phyloP scores from a whole-genome alignment of 1,284 basidiomycete species.

The Somion occarium region DNA sequence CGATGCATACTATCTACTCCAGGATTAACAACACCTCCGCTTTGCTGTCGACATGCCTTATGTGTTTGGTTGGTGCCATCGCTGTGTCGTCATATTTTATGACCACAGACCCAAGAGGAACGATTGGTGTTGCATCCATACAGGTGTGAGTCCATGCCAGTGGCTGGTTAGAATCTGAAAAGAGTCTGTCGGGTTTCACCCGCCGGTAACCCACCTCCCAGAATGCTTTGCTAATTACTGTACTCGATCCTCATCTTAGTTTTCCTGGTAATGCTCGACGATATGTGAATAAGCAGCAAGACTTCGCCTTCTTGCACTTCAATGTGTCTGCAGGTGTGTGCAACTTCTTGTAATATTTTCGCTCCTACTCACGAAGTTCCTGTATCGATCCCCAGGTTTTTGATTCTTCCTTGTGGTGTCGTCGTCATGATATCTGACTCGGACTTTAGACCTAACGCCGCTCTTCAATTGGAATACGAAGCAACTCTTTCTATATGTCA shows the following conservation, averaged over 20 bases:
- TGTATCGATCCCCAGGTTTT: constrained; percentile 2
- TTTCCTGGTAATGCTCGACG: constrained; percentile 51
- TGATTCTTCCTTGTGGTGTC: constrained; percentile 1
- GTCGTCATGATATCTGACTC: no score
- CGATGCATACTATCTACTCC: constrained; percentile 70
- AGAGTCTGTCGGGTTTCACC: background rate
- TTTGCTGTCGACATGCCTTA: constrained; percentile 73
- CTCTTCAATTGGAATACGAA: constrained; percentile 96
- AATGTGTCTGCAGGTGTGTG: constrained; percentile 71
- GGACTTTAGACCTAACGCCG: constrained; percentile 60
- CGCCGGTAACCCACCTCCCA: no score
- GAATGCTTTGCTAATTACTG: background rate
- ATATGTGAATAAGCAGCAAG: constrained; percentile 55
- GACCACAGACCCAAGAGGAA: constrained; percentile 51
- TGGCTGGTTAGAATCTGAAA: background rate
- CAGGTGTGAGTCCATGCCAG: constrained; percentile 24
- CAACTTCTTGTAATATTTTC: constrained; percentile 7
- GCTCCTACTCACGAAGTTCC: constrained; percentile 1
- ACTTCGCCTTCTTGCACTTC: constrained; percentile 74
- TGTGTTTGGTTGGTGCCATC: constrained; percentile 71
- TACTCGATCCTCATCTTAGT: constrained; percentile 26
- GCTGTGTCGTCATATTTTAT: constrained; percentile 69
- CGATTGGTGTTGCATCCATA: constrained; percentile 32
- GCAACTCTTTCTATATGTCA: constrained; percentile 82
- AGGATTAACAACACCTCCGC: constrained; percentile 72